phyloP scores from a whole-genome alignment of 352 stramenopile genomes.

The Phytophthora kernoviae region DNA sequence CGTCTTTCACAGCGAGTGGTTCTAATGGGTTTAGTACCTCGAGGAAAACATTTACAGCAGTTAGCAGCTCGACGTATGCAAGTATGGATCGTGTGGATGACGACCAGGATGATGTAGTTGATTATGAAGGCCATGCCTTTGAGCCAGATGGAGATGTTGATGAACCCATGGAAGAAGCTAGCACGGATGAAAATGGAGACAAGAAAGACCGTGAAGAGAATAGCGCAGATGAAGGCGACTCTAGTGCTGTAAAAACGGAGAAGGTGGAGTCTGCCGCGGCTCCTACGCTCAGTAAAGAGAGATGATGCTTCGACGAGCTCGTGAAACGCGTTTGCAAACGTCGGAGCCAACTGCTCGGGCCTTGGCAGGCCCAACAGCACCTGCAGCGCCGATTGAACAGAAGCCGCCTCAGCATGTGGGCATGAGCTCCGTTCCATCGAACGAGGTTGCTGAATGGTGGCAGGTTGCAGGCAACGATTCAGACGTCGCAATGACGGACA shows the following conservation, averaged over 20 bases:
- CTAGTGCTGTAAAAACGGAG: constrained; percentile 9
- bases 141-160: constrained; percentile 32
- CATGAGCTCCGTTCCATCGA: constrained; percentile 71
- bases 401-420: constrained; percentile 20
- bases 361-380: constrained; percentile 17
- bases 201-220: constrained; percentile 24
- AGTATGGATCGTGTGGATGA: constrained; percentile 27
- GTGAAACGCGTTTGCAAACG: constrained; percentile 60
- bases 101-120: constrained; percentile 27
- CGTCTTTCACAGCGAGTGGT: constrained; percentile 14
- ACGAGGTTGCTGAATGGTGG: constrained; percentile 90
- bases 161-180: constrained; percentile 37
- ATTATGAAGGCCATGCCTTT: constrained; percentile 41
- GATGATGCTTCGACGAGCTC: constrained; percentile 71
- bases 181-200: constrained; percentile 29
- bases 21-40: constrained; percentile 21
- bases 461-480: constrained; percentile 40
- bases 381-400: constrained; percentile 37
- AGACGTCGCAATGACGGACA: constrained; percentile 25
- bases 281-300: constrained; percentile 74
- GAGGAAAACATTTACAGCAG: constrained; percentile 18
- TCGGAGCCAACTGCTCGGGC: constrained; percentile 63
- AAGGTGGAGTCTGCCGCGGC: constrained; percentile 6
- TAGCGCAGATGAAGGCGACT: neutral
- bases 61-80: constrained; percentile 9